Percentiles rank a stretch among this genome's conserved stretches.
These are phyloP conservation scores for Pistacia vera DNA, from an alignment of 345 rosid genomes.

Conservation along the genomic window DNA sequence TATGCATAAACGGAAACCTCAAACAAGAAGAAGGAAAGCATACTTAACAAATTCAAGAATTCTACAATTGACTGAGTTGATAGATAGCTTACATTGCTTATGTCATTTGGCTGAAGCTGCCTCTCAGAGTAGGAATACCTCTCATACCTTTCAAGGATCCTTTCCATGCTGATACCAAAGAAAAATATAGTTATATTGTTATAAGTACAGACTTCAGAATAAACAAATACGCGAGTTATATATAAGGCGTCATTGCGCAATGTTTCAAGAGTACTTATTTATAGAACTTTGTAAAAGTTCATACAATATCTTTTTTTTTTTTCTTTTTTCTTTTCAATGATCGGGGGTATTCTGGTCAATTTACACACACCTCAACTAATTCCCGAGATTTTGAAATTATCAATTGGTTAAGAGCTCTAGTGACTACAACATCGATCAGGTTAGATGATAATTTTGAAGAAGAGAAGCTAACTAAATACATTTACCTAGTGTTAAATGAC, in stretches of 20 bases:
- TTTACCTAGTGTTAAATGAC: neutral
- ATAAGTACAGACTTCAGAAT: neutral
- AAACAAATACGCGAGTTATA: neutral
- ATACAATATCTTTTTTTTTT: neutral
- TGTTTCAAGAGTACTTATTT: neutral
- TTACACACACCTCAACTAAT: no score
- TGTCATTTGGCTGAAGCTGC: slow-evolving; percentile 49
- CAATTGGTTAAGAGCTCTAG: no score
- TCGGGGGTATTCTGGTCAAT: no score
- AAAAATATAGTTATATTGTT: neutral
- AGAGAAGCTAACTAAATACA: no score
- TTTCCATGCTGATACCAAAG: slow-evolving; percentile 76
- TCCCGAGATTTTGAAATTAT: no score
- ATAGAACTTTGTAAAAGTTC: neutral
- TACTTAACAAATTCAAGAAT: neutral
- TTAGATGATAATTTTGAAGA: neutral
- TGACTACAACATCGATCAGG: neutral
- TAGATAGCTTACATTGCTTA: slow-evolving; percentile 42
- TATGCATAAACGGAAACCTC: neutral
- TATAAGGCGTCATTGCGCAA: neutral
- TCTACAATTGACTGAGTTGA: neutral
- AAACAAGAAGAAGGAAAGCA: neutral
- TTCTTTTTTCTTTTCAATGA: no score
- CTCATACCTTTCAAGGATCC: slow-evolving; percentile 89
- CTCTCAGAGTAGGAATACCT: slow-evolving; percentile 79